Base-by-base conservation (phyloP, 2,329 filamentous ascomycete species). In the Penicillium aurantiogriseum region DNA sequence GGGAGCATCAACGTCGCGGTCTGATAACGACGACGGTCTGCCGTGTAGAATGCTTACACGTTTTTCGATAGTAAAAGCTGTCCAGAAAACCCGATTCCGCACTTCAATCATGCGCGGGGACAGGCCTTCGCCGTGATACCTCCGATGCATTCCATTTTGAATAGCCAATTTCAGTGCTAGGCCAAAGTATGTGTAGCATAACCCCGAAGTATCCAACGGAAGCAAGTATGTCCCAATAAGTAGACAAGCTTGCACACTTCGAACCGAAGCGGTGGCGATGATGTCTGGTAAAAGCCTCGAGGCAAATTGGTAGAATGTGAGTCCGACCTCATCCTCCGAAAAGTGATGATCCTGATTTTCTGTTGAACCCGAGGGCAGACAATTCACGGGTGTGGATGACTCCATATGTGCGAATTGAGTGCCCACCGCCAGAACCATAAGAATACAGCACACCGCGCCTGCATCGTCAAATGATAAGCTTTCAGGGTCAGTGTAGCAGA, bases 61-160 rank as follows among this genome's bases (percentile, higher is more conserved):
- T 57, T 81, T 82, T 61, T 85, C 83, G 27, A 83, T 79, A 0
- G 81, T 82, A 62, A 84, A 85, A 0, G 77, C 77, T 4, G 81
- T 83, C 82, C 82, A 85, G 74, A 82, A 85, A 9, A 85, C 80
- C 2, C 82, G 76, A 63, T 83, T 84, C 19, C 82, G 75, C 3
- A 77, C 79, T 71, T 85, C 82, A 15, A 80, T 74, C 58, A 81
- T 78, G 31, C 75, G 74, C 11, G 77, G 71, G 31, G 81, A 79
- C 11, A 83, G 72, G 0, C 75, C 78, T 49, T 79, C 76, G 2
- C 78, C 80, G 1, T 77, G 71, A 56, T 80, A 81, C 53, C 75
- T 79, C 48, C 83, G 75, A 61, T 85, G 83, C 82, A 85, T 84
- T 10, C 83, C 83, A 63, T 85, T 85, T 59, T 85, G 82, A 15